Evolutionary conservation across 2,329 filamentous ascomycete genomes (phyloP), one percentile per base, ranked within the genome.

Genomic region (Hypoxylon sp.): DNA sequence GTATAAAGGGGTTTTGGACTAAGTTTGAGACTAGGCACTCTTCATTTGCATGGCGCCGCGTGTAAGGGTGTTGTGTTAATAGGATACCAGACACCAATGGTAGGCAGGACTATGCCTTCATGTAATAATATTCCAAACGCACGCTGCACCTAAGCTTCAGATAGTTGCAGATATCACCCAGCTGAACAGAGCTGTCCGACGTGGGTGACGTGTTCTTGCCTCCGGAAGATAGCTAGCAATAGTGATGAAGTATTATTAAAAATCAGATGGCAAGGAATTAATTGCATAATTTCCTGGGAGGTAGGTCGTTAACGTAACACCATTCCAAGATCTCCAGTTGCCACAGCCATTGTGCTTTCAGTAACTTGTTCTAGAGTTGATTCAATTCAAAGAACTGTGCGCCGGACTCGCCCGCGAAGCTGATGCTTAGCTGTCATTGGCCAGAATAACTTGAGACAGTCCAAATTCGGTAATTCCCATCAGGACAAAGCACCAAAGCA

Each of bases 391-490:
- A 43, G 34, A 12, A 3, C 7, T 32, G 30, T 37, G 21, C 8
- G 3, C 19, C 11, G 21, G 11, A 37, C 37, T 52, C 21, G 8
- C 37, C 37, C 19, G 54, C 61, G 46, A 63, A 65, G 61, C 19
- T 19, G 25, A 11, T 30, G 11, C 50, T 63, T 52, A 11, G 21
- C 55, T 48, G 11, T 50, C 27, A 68, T 68, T 68, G 65, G 65
- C 48, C 47, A 65, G 39, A 60, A 62, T 39, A 27, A 9, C 46
- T 14, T 48, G 9, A 34, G 19, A 16, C 12, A 60, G 54, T 63
- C 65, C 59, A 56, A 27, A 68, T 68, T 62, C 27, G 65, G 65
- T 21, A 68, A 68, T 63, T 67, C 37, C 39, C 16, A 32, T 41
- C 32, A 21, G 29, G 48, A 52, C 30, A 34, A n/a, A 25, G 25